These are phyloP conservation scores for Herpetomonas tarakana DNA, from an alignment of 208 protist species.

Conservation along the genomic window DNA sequence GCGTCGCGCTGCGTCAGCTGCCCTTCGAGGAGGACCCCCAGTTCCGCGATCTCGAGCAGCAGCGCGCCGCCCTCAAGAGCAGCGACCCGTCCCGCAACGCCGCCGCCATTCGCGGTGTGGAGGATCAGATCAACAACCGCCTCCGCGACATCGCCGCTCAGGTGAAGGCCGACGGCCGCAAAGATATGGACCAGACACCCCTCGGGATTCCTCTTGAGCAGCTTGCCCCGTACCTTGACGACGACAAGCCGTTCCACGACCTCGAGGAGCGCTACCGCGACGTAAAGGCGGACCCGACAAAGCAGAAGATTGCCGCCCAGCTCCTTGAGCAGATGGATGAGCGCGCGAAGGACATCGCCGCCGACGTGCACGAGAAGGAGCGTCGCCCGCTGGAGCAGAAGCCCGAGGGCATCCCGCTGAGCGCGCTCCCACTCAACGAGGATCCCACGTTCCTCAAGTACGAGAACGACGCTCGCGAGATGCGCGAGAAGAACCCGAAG, in stretches of 20 bases:
- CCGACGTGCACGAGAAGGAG: conserved; percentile 53
- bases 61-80: conserved; percentile 60
- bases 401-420: conserved; percentile 62
- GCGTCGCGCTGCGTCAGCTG: conserved; percentile 57
- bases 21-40: conserved; percentile 56
- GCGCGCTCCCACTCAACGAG: conserved; percentile 56
- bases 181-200: conserved; percentile 49
- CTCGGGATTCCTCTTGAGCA: conserved; percentile 58
- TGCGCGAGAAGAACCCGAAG: conserved; percentile 54
- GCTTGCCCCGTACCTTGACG: conserved; percentile 42
- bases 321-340: conserved; percentile 75
- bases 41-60: conserved; percentile 61
- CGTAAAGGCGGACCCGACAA: conserved; percentile 36
- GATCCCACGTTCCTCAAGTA: conserved; percentile 55
- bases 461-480: conserved; percentile 55
- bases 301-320: conserved; percentile 43
- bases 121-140: conserved; percentile 73
- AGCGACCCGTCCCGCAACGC: conserved; percentile 29
- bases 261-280: conserved; percentile 75
- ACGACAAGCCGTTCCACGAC: conserved; percentile 59
- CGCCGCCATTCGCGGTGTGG: conserved; percentile 42
- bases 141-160: conserved; percentile 39
- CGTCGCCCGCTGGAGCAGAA: conserved; percentile 37
- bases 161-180: conserved; percentile 52
- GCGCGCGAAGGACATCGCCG: conserved; percentile 55